Conservation (phyloP, 2,329 filamentous ascomycete species). For the Dothistroma septosporum region DNA sequence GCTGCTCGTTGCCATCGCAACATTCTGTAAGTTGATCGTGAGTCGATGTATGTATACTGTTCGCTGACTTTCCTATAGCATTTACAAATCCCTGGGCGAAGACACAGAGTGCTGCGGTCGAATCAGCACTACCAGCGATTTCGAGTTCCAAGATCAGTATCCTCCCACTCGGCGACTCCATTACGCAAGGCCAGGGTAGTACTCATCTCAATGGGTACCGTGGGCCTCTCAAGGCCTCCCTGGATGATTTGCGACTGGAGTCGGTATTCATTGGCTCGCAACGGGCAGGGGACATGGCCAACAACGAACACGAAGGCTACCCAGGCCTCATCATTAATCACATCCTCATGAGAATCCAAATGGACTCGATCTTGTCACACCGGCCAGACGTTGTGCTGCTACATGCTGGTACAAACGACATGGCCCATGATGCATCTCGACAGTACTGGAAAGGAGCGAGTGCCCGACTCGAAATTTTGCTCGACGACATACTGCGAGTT, state of each 20-base stretch:
- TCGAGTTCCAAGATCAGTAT: too few species aligned
- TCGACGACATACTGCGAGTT: not conserved
- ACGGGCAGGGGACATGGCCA: not conserved
- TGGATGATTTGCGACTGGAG: not conserved
- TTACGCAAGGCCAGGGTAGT: not conserved
- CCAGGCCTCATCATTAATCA: not conserved
- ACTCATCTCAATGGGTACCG: not conserved
- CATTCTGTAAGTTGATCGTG: too few species aligned
- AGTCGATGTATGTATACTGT: too few species aligned
- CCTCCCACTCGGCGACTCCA: not conserved
- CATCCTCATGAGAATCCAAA: not conserved
- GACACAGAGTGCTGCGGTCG: too few species aligned
- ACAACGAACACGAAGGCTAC: slow-evolving; percentile 6
- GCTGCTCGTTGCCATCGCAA: too few species aligned
- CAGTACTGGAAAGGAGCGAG: not conserved
- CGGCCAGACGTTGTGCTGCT: slow-evolving; percentile 17
- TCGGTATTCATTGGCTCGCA: not conserved
- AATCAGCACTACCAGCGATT: too few species aligned
- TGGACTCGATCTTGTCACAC: not conserved
- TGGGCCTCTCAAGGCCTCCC: not conserved
- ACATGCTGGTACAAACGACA: slow-evolving; percentile 19
- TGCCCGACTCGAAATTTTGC: not conserved
- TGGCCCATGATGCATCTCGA: not conserved
- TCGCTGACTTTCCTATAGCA: too few species aligned
- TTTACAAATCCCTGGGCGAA: too few species aligned